phyloP scores from a whole-genome alignment of 2,329 filamentous ascomycete genomes.

The Didymella keratinophila region DNA sequence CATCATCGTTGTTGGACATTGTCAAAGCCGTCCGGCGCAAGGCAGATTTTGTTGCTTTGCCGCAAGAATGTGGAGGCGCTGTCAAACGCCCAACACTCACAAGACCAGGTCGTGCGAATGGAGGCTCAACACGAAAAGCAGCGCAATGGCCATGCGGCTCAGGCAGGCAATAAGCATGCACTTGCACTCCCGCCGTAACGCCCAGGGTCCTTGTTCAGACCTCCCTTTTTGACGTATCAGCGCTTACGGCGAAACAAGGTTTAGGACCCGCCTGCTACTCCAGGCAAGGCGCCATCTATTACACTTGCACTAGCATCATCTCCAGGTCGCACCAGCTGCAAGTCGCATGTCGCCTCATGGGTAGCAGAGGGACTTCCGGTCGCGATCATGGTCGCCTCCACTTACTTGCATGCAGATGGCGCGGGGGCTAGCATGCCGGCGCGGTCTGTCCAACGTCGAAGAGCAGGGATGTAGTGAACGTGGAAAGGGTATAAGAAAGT shows the following conservation, averaged over 20 bases:
- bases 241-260: slow-evolving; percentile 38
- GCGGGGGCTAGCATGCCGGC: slow-evolving; percentile 37
- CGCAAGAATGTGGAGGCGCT: slow-evolving; percentile 31
- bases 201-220: slow-evolving; percentile 32
- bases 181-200: slow-evolving; percentile 31
- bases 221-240: slow-evolving; percentile 39
- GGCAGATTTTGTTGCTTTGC: slow-evolving; percentile 24
- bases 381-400: slow-evolving; percentile 32
- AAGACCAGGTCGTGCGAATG: slow-evolving; percentile 34
- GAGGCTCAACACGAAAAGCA: slow-evolving; percentile 40
- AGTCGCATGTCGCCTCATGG: slow-evolving; percentile 26
- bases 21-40: slow-evolving; percentile 13
- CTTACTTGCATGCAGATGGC: slow-evolving; percentile 40
- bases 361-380: slow-evolving; percentile 24
- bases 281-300: slow-evolving; percentile 36
- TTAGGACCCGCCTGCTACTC: slow-evolving; percentile 32
- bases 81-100: slow-evolving; percentile 26
- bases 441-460: slow-evolving; percentile 40
- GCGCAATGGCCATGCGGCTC: slow-evolving; percentile 44
- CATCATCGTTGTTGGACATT: background rate
- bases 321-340: slow-evolving; percentile 25
- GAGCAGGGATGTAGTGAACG: slow-evolving; percentile 30
- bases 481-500: slow-evolving; percentile 40
- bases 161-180: slow-evolving; percentile 26
- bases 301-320: slow-evolving; percentile 41